phyloP scores from a whole-genome alignment of 495 filamentous ascomycete genomes.

The Geopyxis carbonaria region DNA sequence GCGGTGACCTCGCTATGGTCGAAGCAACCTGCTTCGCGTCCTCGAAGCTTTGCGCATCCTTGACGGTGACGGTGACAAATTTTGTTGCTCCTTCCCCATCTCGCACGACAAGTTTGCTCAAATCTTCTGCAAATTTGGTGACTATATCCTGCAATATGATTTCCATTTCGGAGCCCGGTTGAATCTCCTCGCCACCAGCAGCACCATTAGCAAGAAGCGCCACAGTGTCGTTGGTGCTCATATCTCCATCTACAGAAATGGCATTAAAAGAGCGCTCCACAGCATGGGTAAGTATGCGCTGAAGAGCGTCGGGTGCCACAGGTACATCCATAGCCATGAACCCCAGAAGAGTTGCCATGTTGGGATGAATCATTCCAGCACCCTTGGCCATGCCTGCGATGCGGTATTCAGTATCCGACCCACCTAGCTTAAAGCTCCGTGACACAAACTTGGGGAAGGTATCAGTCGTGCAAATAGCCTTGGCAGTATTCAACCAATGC shows the following conservation, averaged over 20 bases:
- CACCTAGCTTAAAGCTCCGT: constrained; percentile 67
- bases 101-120: constrained; percentile 83
- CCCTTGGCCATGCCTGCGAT: constrained; percentile 96
- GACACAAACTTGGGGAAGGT: constrained; percentile 96
- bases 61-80: constrained; percentile 82
- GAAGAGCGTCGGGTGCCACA: constrained; percentile 50
- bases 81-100: constrained; percentile 98
- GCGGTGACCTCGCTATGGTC: constrained; percentile 78
- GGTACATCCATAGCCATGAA: constrained; percentile 89
- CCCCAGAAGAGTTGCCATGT: constrained; percentile 93
- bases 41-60: constrained; percentile 28
- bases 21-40: constrained; percentile 43
- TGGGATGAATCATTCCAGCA: constrained; percentile 98
- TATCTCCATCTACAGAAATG: constrained; percentile 93
- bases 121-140: constrained; percentile 58
- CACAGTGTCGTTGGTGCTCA: constrained; percentile 91
- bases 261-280: constrained; percentile 84
- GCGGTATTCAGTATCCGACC: constrained; percentile 54
- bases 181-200: constrained; percentile 54
- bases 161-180: constrained; percentile 31
- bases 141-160: constrained; percentile 50
- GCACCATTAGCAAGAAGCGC: constrained; percentile 89
- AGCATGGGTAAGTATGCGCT: constrained; percentile 52
- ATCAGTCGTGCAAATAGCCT: constrained; percentile 95
- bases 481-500: constrained; percentile 71